Percentiles rank a stretch among this genome's conserved stretches.
These are phyloP conservation scores for Planoprotostelium fungivorum DNA, from an alignment of 78 protist genomes.

Conservation along the genomic window DNA sequence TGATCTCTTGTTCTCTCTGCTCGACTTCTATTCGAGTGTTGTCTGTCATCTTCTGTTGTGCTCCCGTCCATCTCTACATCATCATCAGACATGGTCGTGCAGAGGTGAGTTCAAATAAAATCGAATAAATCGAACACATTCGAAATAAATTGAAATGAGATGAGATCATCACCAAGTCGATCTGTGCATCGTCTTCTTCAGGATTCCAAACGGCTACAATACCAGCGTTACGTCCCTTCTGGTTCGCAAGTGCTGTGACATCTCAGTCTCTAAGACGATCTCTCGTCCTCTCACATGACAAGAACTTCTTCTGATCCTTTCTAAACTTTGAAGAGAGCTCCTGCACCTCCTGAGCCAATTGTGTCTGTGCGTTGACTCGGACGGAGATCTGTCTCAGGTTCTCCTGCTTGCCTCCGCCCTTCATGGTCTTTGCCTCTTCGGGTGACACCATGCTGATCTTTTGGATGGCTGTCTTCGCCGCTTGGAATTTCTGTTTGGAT, in stretches of 20 bases:
- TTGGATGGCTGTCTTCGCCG: neutral
- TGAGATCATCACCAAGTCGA: neutral
- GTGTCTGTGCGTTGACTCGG: neutral
- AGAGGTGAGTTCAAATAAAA: too few species aligned
- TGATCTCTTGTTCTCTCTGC: constrained; percentile 33
- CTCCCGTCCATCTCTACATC: neutral
- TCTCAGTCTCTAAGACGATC: neutral
- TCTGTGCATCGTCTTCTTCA: neutral
- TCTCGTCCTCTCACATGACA: neutral
- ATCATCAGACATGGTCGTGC: too few species aligned
- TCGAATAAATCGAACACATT: too few species aligned
- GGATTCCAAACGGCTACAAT: too few species aligned
- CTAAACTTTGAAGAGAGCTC: neutral
- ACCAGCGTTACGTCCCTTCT: neutral
- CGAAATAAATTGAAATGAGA: too few species aligned
- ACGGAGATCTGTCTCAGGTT: neutral
- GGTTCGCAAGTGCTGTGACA: neutral
- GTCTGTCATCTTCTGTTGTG: neutral
- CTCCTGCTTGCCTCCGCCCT: neutral
- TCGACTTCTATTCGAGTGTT: neutral
- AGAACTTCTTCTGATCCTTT: neutral
- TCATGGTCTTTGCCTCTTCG: neutral
- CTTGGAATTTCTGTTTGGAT: neutral
- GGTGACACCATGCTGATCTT: neutral
- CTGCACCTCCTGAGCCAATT: neutral